Conservation (phyloP, 176 grass and related monocot genomes). For the Puccinellia tenuiflora region DNA sequence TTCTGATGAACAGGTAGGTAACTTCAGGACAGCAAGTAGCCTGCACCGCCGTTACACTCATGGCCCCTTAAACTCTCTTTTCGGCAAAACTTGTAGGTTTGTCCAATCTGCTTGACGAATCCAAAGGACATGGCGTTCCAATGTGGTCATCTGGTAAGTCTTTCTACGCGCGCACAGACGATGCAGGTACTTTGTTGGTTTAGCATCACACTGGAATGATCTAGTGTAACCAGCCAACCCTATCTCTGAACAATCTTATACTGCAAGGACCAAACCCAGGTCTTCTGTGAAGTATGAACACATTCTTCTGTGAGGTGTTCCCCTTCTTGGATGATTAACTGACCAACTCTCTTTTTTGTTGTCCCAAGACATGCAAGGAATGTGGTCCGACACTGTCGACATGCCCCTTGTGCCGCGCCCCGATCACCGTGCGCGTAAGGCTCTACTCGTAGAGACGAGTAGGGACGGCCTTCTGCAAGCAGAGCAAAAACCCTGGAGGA, state of each 20-base stretch:
- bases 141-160: constrained; percentile 90
- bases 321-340: background rate
- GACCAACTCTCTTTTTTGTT: background rate
- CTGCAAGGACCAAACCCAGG: background rate
- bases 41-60: background rate
- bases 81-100: constrained; percentile 40
- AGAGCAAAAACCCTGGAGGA: background rate
- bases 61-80: background rate
- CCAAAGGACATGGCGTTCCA: constrained; percentile 94
- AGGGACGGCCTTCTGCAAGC: background rate
- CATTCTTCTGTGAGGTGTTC: background rate
- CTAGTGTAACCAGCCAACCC: background rate
- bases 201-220: constrained; percentile 9
- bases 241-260: background rate
- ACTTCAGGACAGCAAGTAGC: background rate
- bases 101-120: constrained; percentile 90
- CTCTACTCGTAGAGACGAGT: constrained; percentile 41
- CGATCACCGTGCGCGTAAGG: constrained; percentile 60
- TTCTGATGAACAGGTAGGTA: constrained; percentile 55
- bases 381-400: constrained; percentile 61
- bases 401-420: constrained; percentile 66
- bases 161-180: background rate
- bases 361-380: constrained; percentile 81
- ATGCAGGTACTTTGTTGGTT: too few species aligned
- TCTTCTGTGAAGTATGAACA: background rate